phyloP scores from a whole-genome alignment of 352 stramenopile genomes.

The Peronospora farinosa region DNA sequence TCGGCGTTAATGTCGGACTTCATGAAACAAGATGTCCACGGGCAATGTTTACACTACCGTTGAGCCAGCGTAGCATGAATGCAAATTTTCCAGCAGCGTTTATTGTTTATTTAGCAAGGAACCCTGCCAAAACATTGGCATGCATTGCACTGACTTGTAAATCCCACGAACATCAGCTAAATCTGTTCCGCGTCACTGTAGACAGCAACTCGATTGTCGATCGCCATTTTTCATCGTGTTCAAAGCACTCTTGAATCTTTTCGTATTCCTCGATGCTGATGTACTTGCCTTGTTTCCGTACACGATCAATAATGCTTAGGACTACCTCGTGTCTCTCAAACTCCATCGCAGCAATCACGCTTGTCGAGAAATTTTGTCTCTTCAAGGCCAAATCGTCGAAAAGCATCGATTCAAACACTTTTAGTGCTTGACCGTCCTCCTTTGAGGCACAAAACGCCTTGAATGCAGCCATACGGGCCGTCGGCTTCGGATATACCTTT shows the following conservation, averaged over 20 bases:
- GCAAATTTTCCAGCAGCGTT: too few relatives aligned
- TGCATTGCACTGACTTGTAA: too few relatives aligned
- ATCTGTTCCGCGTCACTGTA: not conserved
- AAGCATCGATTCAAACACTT: conserved; percentile 11
- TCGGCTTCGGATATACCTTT: conserved; percentile 7
- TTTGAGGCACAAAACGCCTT: conserved; percentile 2
- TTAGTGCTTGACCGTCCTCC: conserved; percentile 1
- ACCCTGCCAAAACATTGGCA: too few relatives aligned
- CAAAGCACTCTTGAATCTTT: conserved; percentile 2
- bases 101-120: too few relatives aligned
- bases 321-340: conserved; percentile 7
- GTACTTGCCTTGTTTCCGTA: not conserved
- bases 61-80: too few relatives aligned
- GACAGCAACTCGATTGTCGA: conserved; percentile 4
- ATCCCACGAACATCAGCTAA: too few relatives aligned
- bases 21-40: too few relatives aligned
- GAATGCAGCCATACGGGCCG: conserved; percentile 6
- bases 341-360: conserved; percentile 9
- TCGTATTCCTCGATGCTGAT: conserved; percentile 4
- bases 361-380: not conserved
- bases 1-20: too few relatives aligned
- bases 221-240: conserved; percentile 1
- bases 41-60: too few relatives aligned
- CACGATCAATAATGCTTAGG: conserved; percentile 4
- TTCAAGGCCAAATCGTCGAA: not conserved